A percentile compares a stretch with the other conserved stretches of the same genome.
Evolutionary conservation across 2,329 filamentous ascomycete species (phyloP).

Genomic region (Pestalotiopsis sp.): DNA sequence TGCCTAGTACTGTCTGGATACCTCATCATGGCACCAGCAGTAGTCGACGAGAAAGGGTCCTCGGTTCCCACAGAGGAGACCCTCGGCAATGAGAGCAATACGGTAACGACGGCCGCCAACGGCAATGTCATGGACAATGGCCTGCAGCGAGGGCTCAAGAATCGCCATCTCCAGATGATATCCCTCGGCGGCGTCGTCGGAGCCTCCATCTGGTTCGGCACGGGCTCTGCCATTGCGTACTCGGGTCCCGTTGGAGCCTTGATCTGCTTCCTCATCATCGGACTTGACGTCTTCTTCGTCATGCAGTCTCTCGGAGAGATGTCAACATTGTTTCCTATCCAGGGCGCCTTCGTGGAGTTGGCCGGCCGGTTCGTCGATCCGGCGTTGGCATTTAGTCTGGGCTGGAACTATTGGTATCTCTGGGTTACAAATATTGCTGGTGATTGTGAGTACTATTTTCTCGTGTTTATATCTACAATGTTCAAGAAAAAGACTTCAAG

Average conservation of each 20-base stretch:
- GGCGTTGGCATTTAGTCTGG: constrained; percentile 47
- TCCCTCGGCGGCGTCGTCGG: constrained; percentile 31
- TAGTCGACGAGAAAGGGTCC: background rate
- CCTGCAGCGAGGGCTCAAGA: constrained; percentile 30
- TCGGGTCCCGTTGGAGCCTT: constrained; percentile 33
- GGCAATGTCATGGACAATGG: constrained; percentile 30
- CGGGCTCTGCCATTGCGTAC: constrained; percentile 31
- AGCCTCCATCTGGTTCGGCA: constrained; percentile 30
- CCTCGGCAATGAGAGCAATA: background rate
- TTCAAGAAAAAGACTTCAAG: too few species aligned
- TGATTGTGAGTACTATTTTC: background rate
- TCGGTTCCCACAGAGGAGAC: background rate
- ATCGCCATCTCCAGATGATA: constrained; percentile 32
- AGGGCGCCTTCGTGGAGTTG: constrained; percentile 54
- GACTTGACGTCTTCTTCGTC: constrained; percentile 35
- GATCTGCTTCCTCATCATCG: constrained; percentile 34
- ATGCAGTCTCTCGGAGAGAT: constrained; percentile 61
- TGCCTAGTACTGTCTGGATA: background rate
- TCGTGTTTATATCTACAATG: background rate
- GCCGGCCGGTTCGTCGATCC: constrained; percentile 54
- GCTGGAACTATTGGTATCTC: constrained; percentile 52
- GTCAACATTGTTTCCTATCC: constrained; percentile 54
- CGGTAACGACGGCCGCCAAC: constrained; percentile 20
- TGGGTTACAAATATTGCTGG: constrained; percentile 44
- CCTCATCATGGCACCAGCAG: background rate